Conservation (phyloP, 257 asterid species). For the Anisodus acutangulus region DNA sequence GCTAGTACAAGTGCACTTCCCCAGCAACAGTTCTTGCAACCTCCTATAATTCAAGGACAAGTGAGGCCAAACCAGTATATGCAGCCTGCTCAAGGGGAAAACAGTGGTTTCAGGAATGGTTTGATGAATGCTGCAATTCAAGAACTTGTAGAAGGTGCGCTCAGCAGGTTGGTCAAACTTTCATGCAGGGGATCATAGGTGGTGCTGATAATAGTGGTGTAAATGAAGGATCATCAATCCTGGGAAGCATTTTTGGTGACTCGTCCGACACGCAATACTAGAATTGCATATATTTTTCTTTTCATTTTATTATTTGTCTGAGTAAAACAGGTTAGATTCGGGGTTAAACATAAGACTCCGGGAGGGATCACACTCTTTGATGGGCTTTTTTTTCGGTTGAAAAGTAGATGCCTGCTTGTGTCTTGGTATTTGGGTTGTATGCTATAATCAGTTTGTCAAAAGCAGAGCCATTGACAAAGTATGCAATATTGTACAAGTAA, state of each 20-base stretch:
- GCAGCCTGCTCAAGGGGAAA: neutral
- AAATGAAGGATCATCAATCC: slow-evolving; percentile 29
- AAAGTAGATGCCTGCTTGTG: slow-evolving; percentile 1
- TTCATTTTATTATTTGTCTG: slow-evolving; percentile 1
- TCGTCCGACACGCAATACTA: slow-evolving; percentile 31
- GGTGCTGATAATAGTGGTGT: slow-evolving; percentile 30
- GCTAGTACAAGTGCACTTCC: slow-evolving; percentile 26
- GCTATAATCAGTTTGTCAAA: neutral
- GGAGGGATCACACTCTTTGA: neutral
- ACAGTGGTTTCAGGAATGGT: neutral
- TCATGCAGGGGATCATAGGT: slow-evolving; percentile 42
- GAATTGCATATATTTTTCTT: neutral
- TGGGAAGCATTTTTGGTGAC: slow-evolving; percentile 27
- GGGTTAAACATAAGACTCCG: neutral
- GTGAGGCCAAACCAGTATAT: slow-evolving; percentile 34
- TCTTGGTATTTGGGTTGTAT: slow-evolving; percentile 7
- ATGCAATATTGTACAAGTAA: neutral
- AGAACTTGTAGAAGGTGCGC: slow-evolving; percentile 53
- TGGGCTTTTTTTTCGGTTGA: neutral
- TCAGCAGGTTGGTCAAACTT: slow-evolving; percentile 49
- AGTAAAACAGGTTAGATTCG: neutral
- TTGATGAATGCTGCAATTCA: slow-evolving; percentile 26
- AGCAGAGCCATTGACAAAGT: neutral
- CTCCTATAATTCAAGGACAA: slow-evolving; percentile 24
- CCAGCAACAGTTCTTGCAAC: slow-evolving; percentile 10